Base-by-base conservation (phyloP, 805 yeast genomes). In the Scheffersomyces coipomensis region DNA sequence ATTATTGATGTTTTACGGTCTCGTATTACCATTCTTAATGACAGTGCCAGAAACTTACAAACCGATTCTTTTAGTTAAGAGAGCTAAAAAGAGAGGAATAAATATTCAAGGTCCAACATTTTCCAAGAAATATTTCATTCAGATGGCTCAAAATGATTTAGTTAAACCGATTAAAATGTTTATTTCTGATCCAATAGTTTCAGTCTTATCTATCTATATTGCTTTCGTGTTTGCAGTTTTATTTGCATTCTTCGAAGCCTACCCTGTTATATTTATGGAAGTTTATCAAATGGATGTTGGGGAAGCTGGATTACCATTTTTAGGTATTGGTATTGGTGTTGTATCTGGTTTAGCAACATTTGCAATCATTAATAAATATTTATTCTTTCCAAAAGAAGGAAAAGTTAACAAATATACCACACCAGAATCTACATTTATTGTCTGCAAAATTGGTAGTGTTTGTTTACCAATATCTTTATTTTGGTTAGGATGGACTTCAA, bases 401-500 rank as follows among this genome's bases (percentile, higher is more conserved):
- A 71, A 82, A 29, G 76, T 56, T 29, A 58, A 79, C 9, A 69
- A 80, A 37, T 51, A 70, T 16, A 76, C 75, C 29, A 63, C 74
- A 1, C 89, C 91, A 12, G 90, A 84, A 57, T 53, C 71, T 3
- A 71, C 83, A 49, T 67, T 85, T 42, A 48, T 79, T 15, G 64
- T 82, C 4, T 81, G 84, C 49, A 78, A 83, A 52, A 58, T 83
- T 43, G 95, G 91, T 30, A 79, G 88, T 2, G 57, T 82, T 17
- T 74, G 76, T 12, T 66, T 86, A 44, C 89, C 89, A 4, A 69
- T 81, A 29, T 72, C 85, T 0, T 66, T 86, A 42, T 85, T 86
- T 62, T 86, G 93, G 95, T 68, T 85, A 40, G 95, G 83, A 5
- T 86, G 95, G 95, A 73, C 90, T 3, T 74, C 86, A 7, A 73